Evolutionary conservation across 2,329 filamentous ascomycete species (phyloP), one percentile per base, ranked within the genome.

Genomic region (Cladosporium cucumerinum): DNA sequence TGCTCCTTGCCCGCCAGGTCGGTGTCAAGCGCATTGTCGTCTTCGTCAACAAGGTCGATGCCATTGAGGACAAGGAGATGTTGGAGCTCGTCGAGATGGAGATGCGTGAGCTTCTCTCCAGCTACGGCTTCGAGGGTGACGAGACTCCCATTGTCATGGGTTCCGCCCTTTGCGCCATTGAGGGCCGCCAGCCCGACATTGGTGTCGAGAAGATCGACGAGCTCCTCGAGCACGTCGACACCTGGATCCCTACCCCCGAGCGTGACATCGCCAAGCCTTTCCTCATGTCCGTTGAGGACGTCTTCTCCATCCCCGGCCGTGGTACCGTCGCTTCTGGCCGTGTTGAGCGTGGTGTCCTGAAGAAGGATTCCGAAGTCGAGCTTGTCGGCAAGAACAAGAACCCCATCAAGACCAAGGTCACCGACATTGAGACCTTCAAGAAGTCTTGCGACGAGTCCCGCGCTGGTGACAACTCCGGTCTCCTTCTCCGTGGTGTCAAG

Each of bases 11-110:
- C 78, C 93, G 95, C 73, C 95, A 99, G 84, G 94, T 99, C 77
- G 95, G 95, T 86, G 92, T 99, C 72, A 92, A 98, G 85, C 92
- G 89, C 82, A 94, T 98, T 72, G 95, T 99, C 70, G 96, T 99
- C 73, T 99, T 99, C 79, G 95, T 99, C 81, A 99, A 99, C 91
- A 99, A 99, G 87, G 87, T 98, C 78, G 95, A 99, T 80, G 92
- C 93, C 71, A 88, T 99, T 69, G 94, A 98, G 73, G 95, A 99
- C 84, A 91, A 92, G 68, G 95, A 99, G 83, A 99, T 99, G 95
- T 87, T 99, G 88, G 95, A 99, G 84, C 91, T 99, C 66, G 95
- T 99, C 78, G 95, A 99, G 87, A 96, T 99, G 90, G 95, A 99
- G 85, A 99, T 99, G 95, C 92, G 95, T 76, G 95, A 99, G 83